These are phyloP conservation scores for Fusarium sp. DNA, from an alignment of 2,329 filamentous ascomycete genomes.

Conservation along the genomic window DNA sequence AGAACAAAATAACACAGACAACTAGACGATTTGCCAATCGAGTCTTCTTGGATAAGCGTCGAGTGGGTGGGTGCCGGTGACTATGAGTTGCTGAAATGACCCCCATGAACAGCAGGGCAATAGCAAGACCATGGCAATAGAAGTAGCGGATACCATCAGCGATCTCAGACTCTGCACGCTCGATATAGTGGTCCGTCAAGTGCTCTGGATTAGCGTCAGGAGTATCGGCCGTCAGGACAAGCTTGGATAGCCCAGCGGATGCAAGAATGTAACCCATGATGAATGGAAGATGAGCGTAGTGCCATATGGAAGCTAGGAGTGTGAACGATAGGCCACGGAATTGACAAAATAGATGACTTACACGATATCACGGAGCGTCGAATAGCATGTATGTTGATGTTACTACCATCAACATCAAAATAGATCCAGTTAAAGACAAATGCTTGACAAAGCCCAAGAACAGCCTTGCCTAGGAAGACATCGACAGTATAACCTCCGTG, in stretches of 20 bases:
- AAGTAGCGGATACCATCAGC: constrained; percentile 68
- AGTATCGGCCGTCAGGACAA: constrained; percentile 70
- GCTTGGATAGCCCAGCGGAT: constrained; percentile 67
- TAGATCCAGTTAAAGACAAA: constrained; percentile 74
- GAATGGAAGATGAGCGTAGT: constrained; percentile 69
- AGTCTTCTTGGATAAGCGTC: constrained; percentile 63
- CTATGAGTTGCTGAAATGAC: constrained; percentile 67
- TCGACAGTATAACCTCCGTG: constrained; percentile 59
- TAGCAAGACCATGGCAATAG: constrained; percentile 72
- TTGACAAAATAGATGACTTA: constrained; percentile 41
- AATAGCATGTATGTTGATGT: constrained; percentile 71
- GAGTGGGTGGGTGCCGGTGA: constrained; percentile 64
- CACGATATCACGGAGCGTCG: constrained; percentile 61
- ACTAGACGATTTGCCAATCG: constrained; percentile 64
- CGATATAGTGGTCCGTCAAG: constrained; percentile 64
- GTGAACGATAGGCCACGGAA: constrained; percentile 13
- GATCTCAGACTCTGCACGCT: constrained; percentile 64
- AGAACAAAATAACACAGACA: constrained; percentile 65
- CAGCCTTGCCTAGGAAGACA: constrained; percentile 72
- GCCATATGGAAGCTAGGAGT: constrained; percentile 64
- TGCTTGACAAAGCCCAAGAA: constrained; percentile 68
- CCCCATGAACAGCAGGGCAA: constrained; percentile 66
- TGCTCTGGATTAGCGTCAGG: constrained; percentile 60
- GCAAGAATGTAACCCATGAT: constrained; percentile 72
- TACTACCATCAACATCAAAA: constrained; percentile 71